Evolutionary conservation across 768 basidiomycete species (phyloP).

Genomic region (Holtermannia corniformis): DNA sequence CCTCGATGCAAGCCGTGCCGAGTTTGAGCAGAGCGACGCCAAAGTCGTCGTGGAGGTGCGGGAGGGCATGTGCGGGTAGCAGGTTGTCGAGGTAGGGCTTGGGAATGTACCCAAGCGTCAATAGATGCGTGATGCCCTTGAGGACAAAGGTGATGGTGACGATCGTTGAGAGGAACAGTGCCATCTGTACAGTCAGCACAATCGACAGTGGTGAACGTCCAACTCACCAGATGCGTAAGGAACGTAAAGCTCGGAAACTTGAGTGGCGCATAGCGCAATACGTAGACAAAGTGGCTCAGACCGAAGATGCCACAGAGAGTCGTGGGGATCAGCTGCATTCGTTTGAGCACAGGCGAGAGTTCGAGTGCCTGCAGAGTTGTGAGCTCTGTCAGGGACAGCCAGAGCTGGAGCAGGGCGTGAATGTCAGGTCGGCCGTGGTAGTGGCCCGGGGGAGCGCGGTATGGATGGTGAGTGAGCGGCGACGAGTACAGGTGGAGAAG

Average conservation of each 20-base stretch:
- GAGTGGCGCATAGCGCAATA: conserved; percentile 26
- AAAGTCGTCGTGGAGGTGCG: conserved; percentile 29
- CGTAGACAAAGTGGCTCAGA: conserved; percentile 29
- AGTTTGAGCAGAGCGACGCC: conserved; percentile 32
- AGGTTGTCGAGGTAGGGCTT: conserved; percentile 22
- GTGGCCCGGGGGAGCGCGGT: conserved; percentile 13
- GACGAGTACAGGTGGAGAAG: conserved; percentile 35
- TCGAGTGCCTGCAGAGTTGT: conserved; percentile 33
- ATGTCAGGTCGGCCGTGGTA: conserved; percentile 29
- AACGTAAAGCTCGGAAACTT: conserved; percentile 37
- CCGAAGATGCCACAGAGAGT: conserved; percentile 28
- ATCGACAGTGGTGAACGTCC: no score
- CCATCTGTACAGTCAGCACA: conserved; percentile 18
- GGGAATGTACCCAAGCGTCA: conserved; percentile 34
- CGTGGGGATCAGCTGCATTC: conserved; percentile 29
- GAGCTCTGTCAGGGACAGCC: conserved; percentile 32
- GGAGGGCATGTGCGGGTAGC: conserved; percentile 26
- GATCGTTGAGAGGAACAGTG: conserved; percentile 23
- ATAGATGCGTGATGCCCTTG: conserved; percentile 27
- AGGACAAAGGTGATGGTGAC: conserved; percentile 19
- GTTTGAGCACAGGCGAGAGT: conserved; percentile 9
- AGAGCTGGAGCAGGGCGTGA: conserved; percentile 34
- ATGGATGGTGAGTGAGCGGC: conserved; percentile 34
- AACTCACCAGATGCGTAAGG: conserved; percentile 29
- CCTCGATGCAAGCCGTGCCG: conserved; percentile 32